Evolutionary conservation across 345 rosid genomes (phyloP).

Genomic region (Streptanthus diversifolius): DNA sequence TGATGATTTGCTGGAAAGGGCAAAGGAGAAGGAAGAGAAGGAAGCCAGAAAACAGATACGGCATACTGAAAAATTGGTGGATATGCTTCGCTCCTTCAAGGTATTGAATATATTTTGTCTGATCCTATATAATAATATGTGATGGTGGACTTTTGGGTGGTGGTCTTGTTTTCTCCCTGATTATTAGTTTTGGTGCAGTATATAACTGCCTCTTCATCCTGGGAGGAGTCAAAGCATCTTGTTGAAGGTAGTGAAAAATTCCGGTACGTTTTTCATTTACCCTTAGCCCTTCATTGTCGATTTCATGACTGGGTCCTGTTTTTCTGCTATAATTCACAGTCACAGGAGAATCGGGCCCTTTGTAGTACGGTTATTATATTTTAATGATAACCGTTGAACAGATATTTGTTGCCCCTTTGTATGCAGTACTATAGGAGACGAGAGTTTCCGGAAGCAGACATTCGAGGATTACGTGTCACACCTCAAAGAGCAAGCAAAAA

Average conservation of each 20-base stretch:
- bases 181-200: slow-evolving; percentile 48
- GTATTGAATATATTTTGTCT: slow-evolving; percentile 21
- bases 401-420: background rate
- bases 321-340: slow-evolving; percentile 12
- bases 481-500: slow-evolving; percentile 64
- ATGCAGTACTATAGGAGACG: slow-evolving; percentile 70
- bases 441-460: slow-evolving; percentile 55
- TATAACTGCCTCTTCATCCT: slow-evolving; percentile 66
- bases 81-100: slow-evolving; percentile 32
- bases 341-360: background rate
- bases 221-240: slow-evolving; percentile 70
- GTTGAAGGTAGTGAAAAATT: slow-evolving; percentile 72
- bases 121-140: slow-evolving; percentile 8
- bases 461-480: slow-evolving; percentile 64
- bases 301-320: background rate
- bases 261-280: slow-evolving; percentile 50
- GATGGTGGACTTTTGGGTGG: slow-evolving; percentile 22
- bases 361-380: background rate
- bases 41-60: slow-evolving; percentile 79
- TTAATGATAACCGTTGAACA: slow-evolving; percentile 10
- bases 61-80: slow-evolving; percentile 38
- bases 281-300: background rate
- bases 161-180: slow-evolving; percentile 27
- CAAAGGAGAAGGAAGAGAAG: slow-evolving; percentile 83
- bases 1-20: slow-evolving; percentile 82